A percentile compares a stretch with the other conserved stretches of the same genome.
Conservation (phyloP, 306 rosid genomes). For the Lathyrus sativus region DNA sequence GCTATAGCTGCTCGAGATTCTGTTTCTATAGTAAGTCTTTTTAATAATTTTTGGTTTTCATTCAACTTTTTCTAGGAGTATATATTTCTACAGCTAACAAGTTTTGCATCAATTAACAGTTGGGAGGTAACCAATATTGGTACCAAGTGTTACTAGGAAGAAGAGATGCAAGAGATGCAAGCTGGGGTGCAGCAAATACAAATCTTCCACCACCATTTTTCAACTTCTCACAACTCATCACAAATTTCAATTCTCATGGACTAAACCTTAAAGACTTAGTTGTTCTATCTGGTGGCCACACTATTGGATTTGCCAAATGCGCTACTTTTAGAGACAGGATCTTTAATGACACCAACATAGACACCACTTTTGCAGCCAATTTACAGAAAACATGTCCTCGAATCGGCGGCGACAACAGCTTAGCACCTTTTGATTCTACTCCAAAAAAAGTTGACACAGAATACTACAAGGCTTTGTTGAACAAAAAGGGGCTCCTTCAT, state of each 20-base stretch:
- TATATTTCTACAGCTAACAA: background rate
- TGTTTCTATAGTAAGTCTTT: conserved; percentile 41
- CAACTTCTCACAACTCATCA: conserved; percentile 39
- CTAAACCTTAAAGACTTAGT: conserved; percentile 46
- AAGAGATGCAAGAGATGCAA: conserved; percentile 52
- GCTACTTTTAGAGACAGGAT: conserved; percentile 34
- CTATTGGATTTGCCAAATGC: conserved; percentile 48
- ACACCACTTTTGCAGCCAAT: conserved; percentile 34
- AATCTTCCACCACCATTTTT: conserved; percentile 45
- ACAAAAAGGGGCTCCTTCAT: conserved; percentile 44
- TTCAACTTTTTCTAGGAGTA: background rate
- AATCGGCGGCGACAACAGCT: background rate
- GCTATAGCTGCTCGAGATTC: conserved; percentile 56
- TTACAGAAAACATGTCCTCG: conserved; percentile 29
- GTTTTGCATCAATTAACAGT: conserved; percentile 8
- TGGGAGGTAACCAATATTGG: conserved; percentile 49
- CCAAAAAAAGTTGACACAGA: conserved; percentile 35
- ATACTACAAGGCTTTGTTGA: conserved; percentile 36
- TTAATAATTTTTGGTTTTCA: background rate
- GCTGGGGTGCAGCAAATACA: conserved; percentile 39
- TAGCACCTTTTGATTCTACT: conserved; percentile 40
- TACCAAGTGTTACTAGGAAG: conserved; percentile 50
- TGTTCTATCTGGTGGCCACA: conserved; percentile 56
- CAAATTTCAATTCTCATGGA: conserved; percentile 42
- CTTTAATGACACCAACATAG: conserved; percentile 47